phyloP scores from a whole-genome alignment of 306 rosid species.

The Psophocarpus tetragonolobus region DNA sequence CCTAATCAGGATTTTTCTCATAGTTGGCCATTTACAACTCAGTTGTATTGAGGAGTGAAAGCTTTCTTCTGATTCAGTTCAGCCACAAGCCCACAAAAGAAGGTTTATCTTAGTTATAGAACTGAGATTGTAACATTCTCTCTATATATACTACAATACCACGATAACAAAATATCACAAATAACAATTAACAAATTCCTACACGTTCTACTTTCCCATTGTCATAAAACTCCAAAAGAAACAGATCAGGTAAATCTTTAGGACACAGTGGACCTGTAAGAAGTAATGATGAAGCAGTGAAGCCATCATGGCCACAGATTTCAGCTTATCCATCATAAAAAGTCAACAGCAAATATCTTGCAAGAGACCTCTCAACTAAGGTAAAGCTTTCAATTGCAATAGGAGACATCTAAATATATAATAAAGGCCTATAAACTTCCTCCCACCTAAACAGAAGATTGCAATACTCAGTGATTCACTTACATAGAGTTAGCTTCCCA shows the following conservation, averaged over 20 bases:
- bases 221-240: neutral
- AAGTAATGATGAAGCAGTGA: neutral
- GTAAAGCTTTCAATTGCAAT: neutral
- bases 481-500: neutral
- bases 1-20: neutral
- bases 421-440: neutral
- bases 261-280: neutral
- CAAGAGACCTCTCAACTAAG: slow-evolving; percentile 3
- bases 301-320: neutral
- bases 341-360: neutral
- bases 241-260: neutral
- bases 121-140: neutral
- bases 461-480: neutral
- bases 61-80: neutral
- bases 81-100: slow-evolving; percentile 7
- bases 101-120: slow-evolving; percentile 1
- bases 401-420: neutral
- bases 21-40: slow-evolving; percentile 3
- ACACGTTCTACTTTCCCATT: neutral
- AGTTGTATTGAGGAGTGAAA: neutral
- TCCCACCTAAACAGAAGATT: neutral
- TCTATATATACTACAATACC: neutral
- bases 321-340: neutral
- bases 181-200: neutral
- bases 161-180: neutral